phyloP scores from a whole-genome alignment of 164 flowering plant species.

The Akebia trifoliata region DNA sequence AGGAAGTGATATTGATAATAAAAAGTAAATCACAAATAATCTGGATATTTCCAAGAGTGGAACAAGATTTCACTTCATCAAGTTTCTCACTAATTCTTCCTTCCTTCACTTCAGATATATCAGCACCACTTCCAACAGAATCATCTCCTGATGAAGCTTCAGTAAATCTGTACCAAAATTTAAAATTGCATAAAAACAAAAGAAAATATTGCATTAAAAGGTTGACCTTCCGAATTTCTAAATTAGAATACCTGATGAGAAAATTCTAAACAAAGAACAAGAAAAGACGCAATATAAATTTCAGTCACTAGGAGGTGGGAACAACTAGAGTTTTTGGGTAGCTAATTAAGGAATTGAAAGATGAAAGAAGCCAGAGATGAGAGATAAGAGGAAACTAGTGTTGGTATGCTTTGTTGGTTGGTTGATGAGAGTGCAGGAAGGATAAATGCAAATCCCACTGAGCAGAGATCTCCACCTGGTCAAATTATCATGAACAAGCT shows the following conservation, averaged over 20 bases:
- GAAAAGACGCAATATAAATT: not conserved
- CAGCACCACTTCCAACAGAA: constrained; percentile 32
- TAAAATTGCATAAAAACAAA: not conserved
- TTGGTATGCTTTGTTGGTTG: too few relatives aligned
- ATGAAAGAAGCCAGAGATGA: not conserved
- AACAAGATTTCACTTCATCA: constrained; percentile 7
- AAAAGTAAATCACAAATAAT: not conserved
- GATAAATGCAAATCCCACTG: too few relatives aligned
- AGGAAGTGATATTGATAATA: not conserved
- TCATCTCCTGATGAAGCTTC: constrained; percentile 57
- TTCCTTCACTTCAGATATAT: constrained; percentile 31
- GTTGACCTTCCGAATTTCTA: too few relatives aligned
- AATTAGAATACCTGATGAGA: too few relatives aligned
- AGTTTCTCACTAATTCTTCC: constrained; percentile 17
- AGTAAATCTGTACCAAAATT: constrained; percentile 39
- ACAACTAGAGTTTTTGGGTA: not conserved
- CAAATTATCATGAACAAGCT: too few relatives aligned
- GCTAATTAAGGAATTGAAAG: not conserved
- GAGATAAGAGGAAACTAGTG: too few relatives aligned
- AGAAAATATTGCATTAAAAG: not conserved
- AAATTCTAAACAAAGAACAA: not conserved
- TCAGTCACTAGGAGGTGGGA: not conserved
- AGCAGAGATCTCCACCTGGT: too few relatives aligned
- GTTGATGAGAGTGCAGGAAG: too few relatives aligned
- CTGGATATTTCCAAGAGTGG: constrained; percentile 25